phyloP scores from a whole-genome alignment of 129 eudicot species.

The Centrapalus pauciflorus region DNA sequence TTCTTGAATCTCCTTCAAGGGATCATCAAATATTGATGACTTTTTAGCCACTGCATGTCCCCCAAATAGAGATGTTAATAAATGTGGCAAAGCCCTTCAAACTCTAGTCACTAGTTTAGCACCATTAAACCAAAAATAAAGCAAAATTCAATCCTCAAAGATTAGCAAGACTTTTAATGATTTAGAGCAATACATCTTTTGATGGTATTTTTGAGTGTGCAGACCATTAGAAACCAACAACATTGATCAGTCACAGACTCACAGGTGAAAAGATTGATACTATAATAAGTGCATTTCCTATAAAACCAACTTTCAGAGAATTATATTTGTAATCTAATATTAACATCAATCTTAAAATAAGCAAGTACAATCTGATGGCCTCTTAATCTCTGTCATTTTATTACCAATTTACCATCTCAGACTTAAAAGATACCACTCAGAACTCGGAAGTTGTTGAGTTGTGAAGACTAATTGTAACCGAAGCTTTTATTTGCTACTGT shows the following conservation, averaged over 20 bases:
- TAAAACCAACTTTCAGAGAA: not conserved
- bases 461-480: no score
- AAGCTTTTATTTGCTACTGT: no score
- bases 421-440: not conserved
- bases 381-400: not conserved
- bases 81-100: not conserved
- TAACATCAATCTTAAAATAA: not conserved
- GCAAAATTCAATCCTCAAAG: not conserved
- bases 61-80: slow-evolving; percentile 6
- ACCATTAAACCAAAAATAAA: not conserved
- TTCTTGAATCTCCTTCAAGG: slow-evolving; percentile 71
- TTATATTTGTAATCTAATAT: not conserved
- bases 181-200: not conserved
- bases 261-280: not conserved
- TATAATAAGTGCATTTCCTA: no score
- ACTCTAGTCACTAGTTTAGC: not conserved
- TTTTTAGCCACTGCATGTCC: slow-evolving; percentile 59
- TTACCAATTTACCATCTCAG: not conserved
- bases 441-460: not conserved
- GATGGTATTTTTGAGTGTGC: not conserved
- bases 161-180: not conserved
- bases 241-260: not conserved
- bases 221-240: not conserved
- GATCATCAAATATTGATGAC: slow-evolving; percentile 80
- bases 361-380: not conserved